Percentiles rank a stretch among this genome's conserved stretches.
phyloP scores from a whole-genome alignment of 2,329 filamentous ascomycete genomes.

The Epichloe scottii region DNA sequence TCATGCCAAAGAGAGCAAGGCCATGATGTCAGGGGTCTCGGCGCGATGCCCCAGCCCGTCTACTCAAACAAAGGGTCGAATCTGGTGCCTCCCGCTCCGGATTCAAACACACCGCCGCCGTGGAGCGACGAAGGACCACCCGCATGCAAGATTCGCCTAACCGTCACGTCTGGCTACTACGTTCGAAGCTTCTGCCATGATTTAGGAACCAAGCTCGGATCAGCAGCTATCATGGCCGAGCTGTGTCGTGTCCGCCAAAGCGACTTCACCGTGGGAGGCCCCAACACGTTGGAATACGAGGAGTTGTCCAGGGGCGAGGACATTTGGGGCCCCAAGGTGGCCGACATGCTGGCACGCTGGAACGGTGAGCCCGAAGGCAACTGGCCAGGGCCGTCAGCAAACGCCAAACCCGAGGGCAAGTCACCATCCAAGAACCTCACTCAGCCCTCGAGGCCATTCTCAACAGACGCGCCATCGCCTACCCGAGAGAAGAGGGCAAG shows the following conservation, averaged over 20 bases:
- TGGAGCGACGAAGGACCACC: conserved; percentile 55
- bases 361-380: conserved; percentile 19
- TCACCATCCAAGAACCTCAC: conserved; percentile 6
- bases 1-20: conserved; percentile 17
- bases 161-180: conserved; percentile 92
- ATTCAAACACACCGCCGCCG: conserved; percentile 36
- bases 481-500: conserved; percentile 19
- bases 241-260: conserved; percentile 72
- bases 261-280: conserved; percentile 58
- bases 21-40: conserved; percentile 48
- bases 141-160: conserved; percentile 76
- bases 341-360: conserved; percentile 33
- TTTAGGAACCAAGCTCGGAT: conserved; percentile 68
- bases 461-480: not conserved
- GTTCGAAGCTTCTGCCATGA: conserved; percentile 91
- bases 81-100: conserved; percentile 36
- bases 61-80: conserved; percentile 34
- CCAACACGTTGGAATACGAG: conserved; percentile 65
- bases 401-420: conserved; percentile 8
- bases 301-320: conserved; percentile 66
- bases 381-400: conserved; percentile 11
- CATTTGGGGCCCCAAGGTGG: conserved; percentile 69
- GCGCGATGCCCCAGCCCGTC: conserved; percentile 33
- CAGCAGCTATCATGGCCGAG: conserved; percentile 75
- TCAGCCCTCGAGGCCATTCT: conserved; percentile 3